Percentiles rank a stretch among this genome's conserved stretches.
These are phyloP conservation scores for Danielia reshetovae DNA, from an alignment of 805 yeast genomes.

Conservation along the genomic window DNA sequence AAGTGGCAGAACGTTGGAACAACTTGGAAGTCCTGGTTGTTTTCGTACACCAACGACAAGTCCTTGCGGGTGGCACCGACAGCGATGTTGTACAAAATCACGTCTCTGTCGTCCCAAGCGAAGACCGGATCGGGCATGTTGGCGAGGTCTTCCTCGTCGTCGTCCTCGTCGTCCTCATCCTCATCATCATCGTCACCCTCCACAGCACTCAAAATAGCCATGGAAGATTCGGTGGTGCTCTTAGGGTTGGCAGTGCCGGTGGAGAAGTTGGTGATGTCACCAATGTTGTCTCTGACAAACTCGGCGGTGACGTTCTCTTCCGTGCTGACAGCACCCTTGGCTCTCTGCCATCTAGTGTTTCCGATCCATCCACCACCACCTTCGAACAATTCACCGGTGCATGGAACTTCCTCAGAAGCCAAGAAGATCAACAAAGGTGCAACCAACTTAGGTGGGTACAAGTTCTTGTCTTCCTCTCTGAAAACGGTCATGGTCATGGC, in stretches of 20 bases:
- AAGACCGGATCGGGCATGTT: slow-evolving; percentile 45
- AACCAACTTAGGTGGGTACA: slow-evolving; percentile 81
- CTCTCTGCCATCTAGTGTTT: slow-evolving; percentile 91
- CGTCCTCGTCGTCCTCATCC: slow-evolving; percentile 39
- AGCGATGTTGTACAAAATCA: slow-evolving; percentile 82
- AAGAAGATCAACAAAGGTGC: slow-evolving; percentile 85
- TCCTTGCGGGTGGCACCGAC: slow-evolving; percentile 81
- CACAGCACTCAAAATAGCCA: slow-evolving; percentile 69
- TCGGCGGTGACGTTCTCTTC: slow-evolving; percentile 59
- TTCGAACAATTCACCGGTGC: slow-evolving; percentile 81
- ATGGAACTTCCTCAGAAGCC: slow-evolving; percentile 67
- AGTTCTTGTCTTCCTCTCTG: slow-evolving; percentile 72
- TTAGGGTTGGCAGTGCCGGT: slow-evolving; percentile 51
- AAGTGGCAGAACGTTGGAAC: slow-evolving; percentile 89
- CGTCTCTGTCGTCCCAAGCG: slow-evolving; percentile 61
- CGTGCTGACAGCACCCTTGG: slow-evolving; percentile 73
- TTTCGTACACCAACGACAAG: slow-evolving; percentile 76
- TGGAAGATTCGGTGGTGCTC: slow-evolving; percentile 70
- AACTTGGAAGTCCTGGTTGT: slow-evolving; percentile 71
- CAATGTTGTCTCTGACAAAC: slow-evolving; percentile 64
- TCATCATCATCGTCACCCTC: slow-evolving; percentile 39
- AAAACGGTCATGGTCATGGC: slow-evolving; percentile 93
- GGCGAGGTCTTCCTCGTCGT: slow-evolving; percentile 30
- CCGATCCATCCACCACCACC: slow-evolving; percentile 98
- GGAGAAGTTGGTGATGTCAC: slow-evolving; percentile 59